phyloP scores from a whole-genome alignment of 352 stramenopile genomes.

The Phytophthora hibernalis region DNA sequence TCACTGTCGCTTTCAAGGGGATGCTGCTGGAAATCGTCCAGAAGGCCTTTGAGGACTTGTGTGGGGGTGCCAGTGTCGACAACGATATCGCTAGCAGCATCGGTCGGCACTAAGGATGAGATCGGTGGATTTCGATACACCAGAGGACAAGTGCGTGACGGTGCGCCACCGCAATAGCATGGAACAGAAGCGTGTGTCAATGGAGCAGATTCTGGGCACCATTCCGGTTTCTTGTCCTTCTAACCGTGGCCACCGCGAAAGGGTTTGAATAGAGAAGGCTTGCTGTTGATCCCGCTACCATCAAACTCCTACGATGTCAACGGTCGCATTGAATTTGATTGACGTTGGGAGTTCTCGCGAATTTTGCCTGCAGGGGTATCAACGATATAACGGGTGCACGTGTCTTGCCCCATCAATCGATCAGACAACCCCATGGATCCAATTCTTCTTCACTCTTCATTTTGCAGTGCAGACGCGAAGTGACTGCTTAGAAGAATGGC shows the following conservation, averaged over 20 bases:
- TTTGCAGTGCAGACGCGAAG: conserved; percentile 23
- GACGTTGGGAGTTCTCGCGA: conserved; percentile 10
- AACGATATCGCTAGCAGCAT: conserved; percentile 93
- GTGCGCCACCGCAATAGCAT: conserved; percentile 96
- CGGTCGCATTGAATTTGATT: not conserved
- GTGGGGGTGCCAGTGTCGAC: conserved; percentile 88
- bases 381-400: not conserved
- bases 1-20: conserved; percentile 97
- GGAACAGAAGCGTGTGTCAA: conserved; percentile 94
- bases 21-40: conserved; percentile 89
- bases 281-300: not conserved
- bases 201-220: conserved; percentile 82
- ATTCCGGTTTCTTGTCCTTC: conserved; percentile 52
- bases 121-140: conserved; percentile 98
- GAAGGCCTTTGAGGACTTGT: conserved; percentile 91
- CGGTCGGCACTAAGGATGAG: conserved; percentile 96
- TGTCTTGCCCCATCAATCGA: conserved; percentile 3
- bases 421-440: not conserved
- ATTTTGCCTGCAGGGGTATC: not conserved
- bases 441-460: conserved; percentile 17
- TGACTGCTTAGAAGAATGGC: conserved; percentile 18
- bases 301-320: not conserved
- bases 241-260: conserved; percentile 33
- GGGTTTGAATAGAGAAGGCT: conserved; percentile 31
- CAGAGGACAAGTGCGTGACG: conserved; percentile 96